Evolutionary conservation across 164 flowering plant species (phyloP), one percentile per base, ranked within the genome.

Genomic region (Stephania cephalantha): DNA sequence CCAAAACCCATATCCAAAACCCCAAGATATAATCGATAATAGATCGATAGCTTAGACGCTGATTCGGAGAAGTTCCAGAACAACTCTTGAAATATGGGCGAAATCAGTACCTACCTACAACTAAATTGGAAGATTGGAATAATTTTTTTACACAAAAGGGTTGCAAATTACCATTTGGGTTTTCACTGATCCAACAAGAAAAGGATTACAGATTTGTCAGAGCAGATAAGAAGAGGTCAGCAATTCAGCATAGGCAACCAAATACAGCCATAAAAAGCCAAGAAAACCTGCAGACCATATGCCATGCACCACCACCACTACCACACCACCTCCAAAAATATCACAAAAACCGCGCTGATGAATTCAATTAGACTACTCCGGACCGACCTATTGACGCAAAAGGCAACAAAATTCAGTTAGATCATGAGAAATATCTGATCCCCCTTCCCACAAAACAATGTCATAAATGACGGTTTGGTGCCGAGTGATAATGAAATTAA

Each of bases 351-450:
- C 71, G 65, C 46, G 69, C 67, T 69, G 79, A 81, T 46, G 76
- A 70, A 75, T 75, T 84, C 79, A 86, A 80, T 75, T 82, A 85
- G 85, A 78, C 75, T 81, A 86, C 78, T 35, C 82, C 80, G 83
- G 81, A 86, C 81, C 82, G 89, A 86, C 86, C 87, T 85, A 85
- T 79, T 77, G 81, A 81, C 75, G 83, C 84, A 76, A 85, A 84
- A 81, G 75, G 79, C 77, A 82, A 77, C 76, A 82, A 73, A 81
- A 75, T 81, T 83, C 79, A 74, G 84, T 83, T 79, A 83, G 89
- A 83, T 85, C 84, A 84, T 84, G 87, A 83, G 88, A 87, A 85
- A 85, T 80, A 87, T 86, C 87, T 85, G 86, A 87, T 75, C 77
- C 73, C 78, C 66, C 66, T 20, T 61, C 66, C 25, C 20, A 61